These are phyloP conservation scores for Candolleomyces efflorescens DNA, from an alignment of 768 basidiomycete genomes.

Conservation along the genomic window DNA sequence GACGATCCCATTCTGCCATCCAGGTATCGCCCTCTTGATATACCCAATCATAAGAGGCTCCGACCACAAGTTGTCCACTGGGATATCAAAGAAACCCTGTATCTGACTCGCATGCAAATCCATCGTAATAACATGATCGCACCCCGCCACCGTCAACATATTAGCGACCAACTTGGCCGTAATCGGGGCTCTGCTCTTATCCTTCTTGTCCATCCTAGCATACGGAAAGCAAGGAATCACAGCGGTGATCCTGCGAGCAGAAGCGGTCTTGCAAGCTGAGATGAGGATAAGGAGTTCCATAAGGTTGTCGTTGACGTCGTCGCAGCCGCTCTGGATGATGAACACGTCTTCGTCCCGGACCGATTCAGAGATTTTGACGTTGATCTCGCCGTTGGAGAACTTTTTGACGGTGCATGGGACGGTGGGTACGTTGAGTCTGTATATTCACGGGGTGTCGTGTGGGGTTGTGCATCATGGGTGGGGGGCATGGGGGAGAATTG, in stretches of 20 bases:
- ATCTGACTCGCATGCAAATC: constrained; percentile 97
- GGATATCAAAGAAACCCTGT: constrained; percentile 98
- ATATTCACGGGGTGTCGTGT: constrained; percentile 16
- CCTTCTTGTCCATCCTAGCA: constrained; percentile 97
- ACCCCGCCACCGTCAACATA: constrained; percentile 95
- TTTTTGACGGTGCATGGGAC: constrained; percentile 83
- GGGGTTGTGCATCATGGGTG: no score
- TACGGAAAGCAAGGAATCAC: constrained; percentile 99
- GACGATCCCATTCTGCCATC: constrained; percentile 86
- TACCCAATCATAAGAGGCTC: constrained; percentile 94
- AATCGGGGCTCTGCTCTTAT: constrained; percentile 93
- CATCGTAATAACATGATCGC: constrained; percentile 99
- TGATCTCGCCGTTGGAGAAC: constrained; percentile 94
- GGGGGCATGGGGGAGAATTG: background rate
- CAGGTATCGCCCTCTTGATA: constrained; percentile 81
- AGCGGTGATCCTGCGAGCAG: constrained; percentile 92
- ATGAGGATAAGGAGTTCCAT: constrained; percentile 99
- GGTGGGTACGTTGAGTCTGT: constrained; percentile 85
- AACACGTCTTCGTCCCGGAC: constrained; percentile 98
- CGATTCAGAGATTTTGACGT: constrained; percentile 91
- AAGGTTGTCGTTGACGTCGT: constrained; percentile 91
- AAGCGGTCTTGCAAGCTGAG: constrained; percentile 96
- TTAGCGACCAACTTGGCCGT: constrained; percentile 98
- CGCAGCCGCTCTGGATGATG: constrained; percentile 90
- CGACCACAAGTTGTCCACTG: constrained; percentile 95